Conservation (phyloP, 2,329 filamentous ascomycete species). For the Fusarium verrucosum region DNA sequence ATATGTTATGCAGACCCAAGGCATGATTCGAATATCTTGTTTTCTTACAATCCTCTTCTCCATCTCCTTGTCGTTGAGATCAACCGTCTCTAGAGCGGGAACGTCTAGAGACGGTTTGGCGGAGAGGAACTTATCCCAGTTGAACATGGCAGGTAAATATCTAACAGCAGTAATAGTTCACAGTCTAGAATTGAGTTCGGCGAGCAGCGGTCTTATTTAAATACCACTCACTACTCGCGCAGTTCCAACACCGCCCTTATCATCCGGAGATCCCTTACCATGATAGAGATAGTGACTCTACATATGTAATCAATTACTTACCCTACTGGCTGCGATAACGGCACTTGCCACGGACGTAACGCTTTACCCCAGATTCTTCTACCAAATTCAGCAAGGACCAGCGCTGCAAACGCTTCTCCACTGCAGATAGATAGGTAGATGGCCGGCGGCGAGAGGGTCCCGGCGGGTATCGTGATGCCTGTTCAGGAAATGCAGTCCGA, state of each 20-base stretch:
- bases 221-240: background rate
- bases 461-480: constrained; percentile 17
- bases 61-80: constrained; percentile 49
- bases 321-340: constrained; percentile 34
- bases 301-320: background rate
- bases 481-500: constrained; percentile 1
- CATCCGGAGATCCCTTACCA: background rate
- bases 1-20: constrained; percentile 48
- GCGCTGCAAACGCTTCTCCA: constrained; percentile 10
- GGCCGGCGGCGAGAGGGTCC: constrained; percentile 26
- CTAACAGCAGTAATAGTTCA: background rate
- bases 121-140: constrained; percentile 35
- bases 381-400: constrained; percentile 5
- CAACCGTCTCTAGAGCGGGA: constrained; percentile 48
- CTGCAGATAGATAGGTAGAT: constrained; percentile 19
- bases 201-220: constrained; percentile 5
- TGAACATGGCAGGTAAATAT: too few relatives aligned
- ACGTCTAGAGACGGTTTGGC: constrained; percentile 47
- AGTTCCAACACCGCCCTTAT: background rate
- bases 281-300: constrained; percentile 20
- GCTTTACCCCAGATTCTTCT: constrained; percentile 29
- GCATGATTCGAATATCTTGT: constrained; percentile 47
- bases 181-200: background rate
- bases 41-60: constrained; percentile 48
- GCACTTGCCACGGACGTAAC: constrained; percentile 10